Base-by-base conservation (phyloP, 2,329 filamentous ascomycete genomes). In the Apiospora sp. region DNA sequence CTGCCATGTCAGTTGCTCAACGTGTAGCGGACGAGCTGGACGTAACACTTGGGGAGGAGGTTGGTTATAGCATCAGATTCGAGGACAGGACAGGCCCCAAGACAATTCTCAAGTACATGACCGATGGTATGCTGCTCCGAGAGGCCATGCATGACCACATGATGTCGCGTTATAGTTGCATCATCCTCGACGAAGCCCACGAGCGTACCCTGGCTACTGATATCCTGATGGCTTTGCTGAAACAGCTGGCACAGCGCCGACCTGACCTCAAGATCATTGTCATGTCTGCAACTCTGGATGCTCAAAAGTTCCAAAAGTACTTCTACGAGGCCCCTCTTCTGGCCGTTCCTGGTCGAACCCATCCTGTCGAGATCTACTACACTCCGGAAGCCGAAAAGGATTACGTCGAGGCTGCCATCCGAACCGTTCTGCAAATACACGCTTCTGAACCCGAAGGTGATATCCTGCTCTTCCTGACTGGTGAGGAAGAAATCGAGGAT, bases 81-180 rank as follows among this genome's bases (percentile, higher is more conserved):
- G 97, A 99, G 84, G 96, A 99, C 82, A 93, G 92, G 86, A 98
- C 96, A 0, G 90, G 93, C 69, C 90, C 91, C 72, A 95, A 94
- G 83, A 99, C 96, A 1, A 90, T 97, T 74, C 90, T 99, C 81
- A 99, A 99, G 87, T 99, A 99, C 87, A 99, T 99, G 96, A 99
- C 97, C 64, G 96, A 99, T 81, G 97, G 97, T 90, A 98, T 99
- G 93, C 91, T 99, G 79, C 88, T 98, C 80, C 89, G 96, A 80
- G 96, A 99, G 84, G 95, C 96, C 72, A 97, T 99, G 92, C 92
- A 98, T 83, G 96, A 99, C 82, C 94, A 95, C 80, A 90, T 97
- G 78, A 90, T 99, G 84, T 92, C 90, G 69, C 93, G 95, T 71
- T 99, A 99, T 85, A 96, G 94, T 87, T 97, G 94, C 79, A 98